phyloP scores from a whole-genome alignment of 208 protist genomes.

The Phytomonas francai region DNA sequence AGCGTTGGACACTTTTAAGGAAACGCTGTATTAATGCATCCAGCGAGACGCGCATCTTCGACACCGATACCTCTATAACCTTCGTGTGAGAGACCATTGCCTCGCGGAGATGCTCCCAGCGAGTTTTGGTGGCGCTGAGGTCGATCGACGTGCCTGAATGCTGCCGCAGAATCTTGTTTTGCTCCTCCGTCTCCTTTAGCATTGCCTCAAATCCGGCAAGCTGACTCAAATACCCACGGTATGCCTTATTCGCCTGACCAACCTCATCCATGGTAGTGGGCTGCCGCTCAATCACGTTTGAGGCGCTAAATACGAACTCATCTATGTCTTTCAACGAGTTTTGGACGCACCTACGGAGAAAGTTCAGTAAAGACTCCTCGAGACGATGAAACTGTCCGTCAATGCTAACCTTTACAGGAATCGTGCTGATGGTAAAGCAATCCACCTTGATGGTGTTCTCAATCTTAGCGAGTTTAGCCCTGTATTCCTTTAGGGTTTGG shows the following conservation, averaged over 20 bases:
- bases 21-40: slow-evolving; percentile 83
- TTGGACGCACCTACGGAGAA: slow-evolving; percentile 73
- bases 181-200: slow-evolving; percentile 62
- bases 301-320: slow-evolving; percentile 79
- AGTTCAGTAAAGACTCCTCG: slow-evolving; percentile 82
- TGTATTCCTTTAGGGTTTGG: slow-evolving; percentile 80
- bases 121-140: slow-evolving; percentile 53
- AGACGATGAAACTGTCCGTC: slow-evolving; percentile 90
- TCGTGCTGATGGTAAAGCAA: slow-evolving; percentile 90
- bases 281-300: slow-evolving; percentile 83
- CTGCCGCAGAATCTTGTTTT: slow-evolving; percentile 81
- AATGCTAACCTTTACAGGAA: slow-evolving; percentile 88
- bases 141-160: slow-evolving; percentile 77
- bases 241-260: slow-evolving; percentile 72
- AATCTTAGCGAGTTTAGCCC: slow-evolving; percentile 78
- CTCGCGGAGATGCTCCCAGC: slow-evolving; percentile 90
- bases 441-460: slow-evolving; percentile 88
- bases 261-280: slow-evolving; percentile 93
- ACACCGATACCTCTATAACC: slow-evolving; percentile 84
- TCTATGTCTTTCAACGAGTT: slow-evolving; percentile 65
- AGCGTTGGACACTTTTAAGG: slow-evolving; percentile 85
- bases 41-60: slow-evolving; percentile 82
- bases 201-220: slow-evolving; percentile 60
- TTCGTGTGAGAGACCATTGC: slow-evolving; percentile 87
- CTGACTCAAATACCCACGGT: slow-evolving; percentile 49